A percentile compares a stretch with the other conserved stretches of the same genome.
phyloP scores from a whole-genome alignment of 1,139 yeast species.

The Yamadazyma trypodendri region DNA sequence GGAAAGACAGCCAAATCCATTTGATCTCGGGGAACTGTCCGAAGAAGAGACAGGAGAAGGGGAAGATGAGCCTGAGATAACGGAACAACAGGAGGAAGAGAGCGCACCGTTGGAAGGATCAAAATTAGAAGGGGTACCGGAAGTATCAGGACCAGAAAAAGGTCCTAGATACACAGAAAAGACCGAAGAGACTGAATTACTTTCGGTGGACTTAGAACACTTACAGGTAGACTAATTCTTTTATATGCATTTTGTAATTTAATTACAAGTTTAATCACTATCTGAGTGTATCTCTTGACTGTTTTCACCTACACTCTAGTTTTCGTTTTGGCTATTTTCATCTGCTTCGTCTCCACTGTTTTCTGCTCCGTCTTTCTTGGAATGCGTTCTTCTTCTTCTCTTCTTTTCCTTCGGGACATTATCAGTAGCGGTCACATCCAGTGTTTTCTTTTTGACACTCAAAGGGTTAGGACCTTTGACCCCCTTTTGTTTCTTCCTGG shows the following conservation, averaged over 20 bases:
- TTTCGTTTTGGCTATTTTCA: not conserved
- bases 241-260: slow-evolving; percentile 5
- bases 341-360: slow-evolving; percentile 6
- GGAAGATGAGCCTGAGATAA: too few relatives aligned
- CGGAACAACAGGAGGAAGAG: too few relatives aligned
- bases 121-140: too few relatives aligned
- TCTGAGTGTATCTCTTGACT: slow-evolving; percentile 2
- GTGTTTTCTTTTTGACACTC: slow-evolving; percentile 71
- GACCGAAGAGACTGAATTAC: too few relatives aligned
- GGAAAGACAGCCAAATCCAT: slow-evolving; percentile 15
- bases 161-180: too few relatives aligned
- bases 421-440: slow-evolving; percentile 11
- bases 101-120: too few relatives aligned
- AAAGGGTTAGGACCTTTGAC: slow-evolving; percentile 81
- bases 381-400: slow-evolving; percentile 18
- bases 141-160: too few relatives aligned
- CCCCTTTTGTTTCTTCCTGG: slow-evolving; percentile 61
- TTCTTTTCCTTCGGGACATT: slow-evolving; percentile 25
- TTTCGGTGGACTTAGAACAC: slow-evolving; percentile 1
- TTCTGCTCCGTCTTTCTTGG: slow-evolving; percentile 6
- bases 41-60: slow-evolving; percentile 4
- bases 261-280: not conserved
- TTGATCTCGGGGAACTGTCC: slow-evolving; percentile 15
- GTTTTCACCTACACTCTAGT: too few relatives aligned
- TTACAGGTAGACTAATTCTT: not conserved